phyloP scores from a whole-genome alignment of 108 stramenopile species.

The Cylindrotheca fusiformis region DNA sequence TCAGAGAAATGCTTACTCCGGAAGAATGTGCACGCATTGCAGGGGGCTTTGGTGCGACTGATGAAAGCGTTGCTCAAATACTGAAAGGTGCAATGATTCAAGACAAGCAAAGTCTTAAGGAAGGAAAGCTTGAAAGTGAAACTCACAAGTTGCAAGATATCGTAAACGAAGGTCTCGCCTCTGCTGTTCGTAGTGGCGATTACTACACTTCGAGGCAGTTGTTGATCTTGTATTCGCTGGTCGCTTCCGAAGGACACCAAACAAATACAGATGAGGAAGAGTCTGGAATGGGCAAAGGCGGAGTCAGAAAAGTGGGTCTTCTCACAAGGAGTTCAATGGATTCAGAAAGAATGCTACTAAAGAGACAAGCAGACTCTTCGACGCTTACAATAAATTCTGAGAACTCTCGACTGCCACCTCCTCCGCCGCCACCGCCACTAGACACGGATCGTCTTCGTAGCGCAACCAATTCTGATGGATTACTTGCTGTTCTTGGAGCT shows the following conservation, averaged over 20 bases:
- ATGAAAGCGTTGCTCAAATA: constrained; percentile 78
- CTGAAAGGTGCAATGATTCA: constrained; percentile 70
- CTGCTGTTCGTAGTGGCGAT: constrained; percentile 77
- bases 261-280: constrained; percentile 5
- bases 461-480: constrained; percentile 87
- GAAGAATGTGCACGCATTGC: constrained; percentile 54
- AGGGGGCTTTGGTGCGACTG: constrained; percentile 88
- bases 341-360: constrained; percentile 22
- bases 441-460: constrained; percentile 85
- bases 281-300: constrained; percentile 9
- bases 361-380: constrained; percentile 4
- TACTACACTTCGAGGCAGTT: constrained; percentile 84
- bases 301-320: neutral
- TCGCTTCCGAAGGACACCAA: constrained; percentile 60
- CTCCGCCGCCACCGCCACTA: constrained; percentile 86
- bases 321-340: constrained; percentile 14
- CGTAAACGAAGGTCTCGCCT: constrained; percentile 84
- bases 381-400: constrained; percentile 12
- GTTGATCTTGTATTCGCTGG: constrained; percentile 80
- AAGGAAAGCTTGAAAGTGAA: constrained; percentile 18
- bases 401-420: constrained; percentile 25
- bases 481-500: constrained; percentile 81
- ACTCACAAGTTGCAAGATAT: constrained; percentile 77
- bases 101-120: constrained; percentile 46
- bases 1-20: constrained; percentile 64